These are phyloP conservation scores for Penicillium sp. DNA, from an alignment of 2,329 filamentous ascomycete species.

Conservation along the genomic window DNA sequence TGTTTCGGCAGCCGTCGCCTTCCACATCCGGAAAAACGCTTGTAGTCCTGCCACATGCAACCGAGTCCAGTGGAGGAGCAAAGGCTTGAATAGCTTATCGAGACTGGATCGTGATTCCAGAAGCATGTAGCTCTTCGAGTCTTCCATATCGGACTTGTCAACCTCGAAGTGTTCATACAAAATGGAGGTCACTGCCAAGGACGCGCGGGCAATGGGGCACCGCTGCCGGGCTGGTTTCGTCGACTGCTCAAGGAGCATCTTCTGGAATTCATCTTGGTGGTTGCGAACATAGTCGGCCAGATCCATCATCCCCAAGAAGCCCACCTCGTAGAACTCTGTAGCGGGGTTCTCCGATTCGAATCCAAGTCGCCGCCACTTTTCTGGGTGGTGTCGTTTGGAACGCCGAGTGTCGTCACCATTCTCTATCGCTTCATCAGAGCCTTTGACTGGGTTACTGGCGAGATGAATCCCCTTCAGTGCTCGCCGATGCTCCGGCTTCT, in stretches of 20 bases:
- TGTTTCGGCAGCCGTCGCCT: conserved; percentile 76
- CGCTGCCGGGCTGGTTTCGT: conserved; percentile 67
- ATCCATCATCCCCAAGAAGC: conserved; percentile 96
- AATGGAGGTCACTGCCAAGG: conserved; percentile 79
- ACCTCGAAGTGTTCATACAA: conserved; percentile 96
- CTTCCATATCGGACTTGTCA: conserved; percentile 75
- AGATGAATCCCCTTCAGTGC: conserved; percentile 83
- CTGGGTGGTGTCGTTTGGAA: conserved; percentile 72
- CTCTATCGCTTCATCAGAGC: conserved; percentile 29
- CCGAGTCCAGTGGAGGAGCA: conserved; percentile 89
- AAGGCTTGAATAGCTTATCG: conserved; percentile 79
- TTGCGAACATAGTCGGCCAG: conserved; percentile 89
- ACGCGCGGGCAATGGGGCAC: conserved; percentile 83
- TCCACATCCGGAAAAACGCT: conserved; percentile 90
- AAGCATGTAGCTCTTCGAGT: conserved; percentile 70
- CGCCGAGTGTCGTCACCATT: conserved; percentile 50
- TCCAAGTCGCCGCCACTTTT: conserved; percentile 89
- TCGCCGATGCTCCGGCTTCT: conserved; percentile 81
- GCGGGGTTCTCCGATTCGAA: conserved; percentile 88
- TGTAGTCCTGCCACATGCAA: conserved; percentile 82
- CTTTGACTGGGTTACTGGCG: conserved; percentile 60
- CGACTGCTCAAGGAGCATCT: conserved; percentile 84
- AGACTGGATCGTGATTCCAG: conserved; percentile 73
- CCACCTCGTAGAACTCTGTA: conserved; percentile 77
- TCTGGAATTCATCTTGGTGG: conserved; percentile 89